These are phyloP conservation scores for Entoloma clypeatum DNA, from an alignment of 1,284 basidiomycete genomes.

Conservation along the genomic window DNA sequence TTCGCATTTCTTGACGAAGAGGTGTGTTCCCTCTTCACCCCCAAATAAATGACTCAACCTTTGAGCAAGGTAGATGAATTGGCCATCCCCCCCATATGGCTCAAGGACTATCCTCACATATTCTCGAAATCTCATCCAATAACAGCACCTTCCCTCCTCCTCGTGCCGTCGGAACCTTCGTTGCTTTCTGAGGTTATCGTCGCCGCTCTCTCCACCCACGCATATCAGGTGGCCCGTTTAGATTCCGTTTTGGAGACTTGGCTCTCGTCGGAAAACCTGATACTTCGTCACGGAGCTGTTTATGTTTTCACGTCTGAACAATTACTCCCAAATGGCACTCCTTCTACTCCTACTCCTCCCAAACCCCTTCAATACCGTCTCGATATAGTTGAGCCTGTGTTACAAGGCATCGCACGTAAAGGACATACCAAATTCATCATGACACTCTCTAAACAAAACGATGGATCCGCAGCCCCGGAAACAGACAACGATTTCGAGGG, in stretches of 20 bases:
- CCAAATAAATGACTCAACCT: constrained; percentile 1
- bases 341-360: constrained; percentile 10
- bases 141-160: constrained; percentile 13
- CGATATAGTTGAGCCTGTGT: constrained; percentile 62
- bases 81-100: constrained; percentile 31
- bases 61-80: constrained; percentile 27
- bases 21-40: constrained; percentile 17
- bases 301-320: constrained; percentile 27
- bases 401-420: constrained; percentile 60
- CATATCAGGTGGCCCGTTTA: constrained; percentile 36
- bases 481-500: constrained; percentile 35
- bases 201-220: constrained; percentile 42
- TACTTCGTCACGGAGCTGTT: constrained; percentile 50
- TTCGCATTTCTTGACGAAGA: constrained; percentile 29
- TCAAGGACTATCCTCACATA: constrained; percentile 24
- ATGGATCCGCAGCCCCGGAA: constrained; percentile 13
- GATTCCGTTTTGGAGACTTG: constrained; percentile 37
- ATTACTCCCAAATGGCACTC: constrained; percentile 19
- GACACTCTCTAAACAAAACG: constrained; percentile 28
- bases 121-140: constrained; percentile 17
- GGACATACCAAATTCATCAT: constrained; percentile 60
- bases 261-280: constrained; percentile 35
- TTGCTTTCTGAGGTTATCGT: constrained; percentile 42
- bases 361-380: constrained; percentile 36
- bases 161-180: constrained; percentile 24